Conservation (phyloP, 768 basidiomycete genomes). For the Suillus bovinus region DNA sequence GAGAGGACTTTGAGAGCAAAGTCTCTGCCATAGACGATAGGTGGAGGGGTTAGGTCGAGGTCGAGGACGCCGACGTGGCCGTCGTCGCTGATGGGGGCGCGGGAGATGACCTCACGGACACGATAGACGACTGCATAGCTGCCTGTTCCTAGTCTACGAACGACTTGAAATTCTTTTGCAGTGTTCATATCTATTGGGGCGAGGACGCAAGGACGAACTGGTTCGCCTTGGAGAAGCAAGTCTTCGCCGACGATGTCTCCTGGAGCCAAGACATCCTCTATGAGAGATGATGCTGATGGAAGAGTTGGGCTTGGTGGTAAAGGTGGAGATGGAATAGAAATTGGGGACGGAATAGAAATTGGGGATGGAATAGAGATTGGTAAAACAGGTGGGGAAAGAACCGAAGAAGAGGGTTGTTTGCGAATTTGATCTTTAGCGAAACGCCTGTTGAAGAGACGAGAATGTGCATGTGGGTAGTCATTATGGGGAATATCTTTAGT, state of each 20-base stretch:
- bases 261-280: slow-evolving; percentile 58
- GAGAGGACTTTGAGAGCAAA: slow-evolving; percentile 97
- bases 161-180: slow-evolving; percentile 77
- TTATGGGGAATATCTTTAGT: slow-evolving; percentile 35
- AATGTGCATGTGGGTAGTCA: slow-evolving; percentile 23
- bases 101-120: slow-evolving; percentile 67
- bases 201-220: slow-evolving; percentile 53
- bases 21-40: slow-evolving; percentile 67
- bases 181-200: slow-evolving; percentile 35
- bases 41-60: slow-evolving; percentile 40
- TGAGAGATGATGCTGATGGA: slow-evolving; percentile 31
- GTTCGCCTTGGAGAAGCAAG: slow-evolving; percentile 63
- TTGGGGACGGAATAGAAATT: slow-evolving; percentile 26
- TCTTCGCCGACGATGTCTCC: slow-evolving; percentile 78
- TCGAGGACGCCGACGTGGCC: slow-evolving; percentile 58
- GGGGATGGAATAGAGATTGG: slow-evolving; percentile 28
- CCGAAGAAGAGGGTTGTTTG: slow-evolving; percentile 4
- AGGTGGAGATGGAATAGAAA: slow-evolving; percentile 30
- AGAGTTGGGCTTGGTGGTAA: slow-evolving; percentile 33
- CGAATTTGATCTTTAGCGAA: slow-evolving; percentile 34
- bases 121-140: slow-evolving; percentile 95
- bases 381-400: slow-evolving; percentile 12
- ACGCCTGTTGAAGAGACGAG: slow-evolving; percentile 36
- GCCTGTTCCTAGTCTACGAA: slow-evolving; percentile 83
- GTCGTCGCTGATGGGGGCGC: slow-evolving; percentile 39